Conservation (phyloP, 768 basidiomycete species). For the Serendipita sp. region DNA sequence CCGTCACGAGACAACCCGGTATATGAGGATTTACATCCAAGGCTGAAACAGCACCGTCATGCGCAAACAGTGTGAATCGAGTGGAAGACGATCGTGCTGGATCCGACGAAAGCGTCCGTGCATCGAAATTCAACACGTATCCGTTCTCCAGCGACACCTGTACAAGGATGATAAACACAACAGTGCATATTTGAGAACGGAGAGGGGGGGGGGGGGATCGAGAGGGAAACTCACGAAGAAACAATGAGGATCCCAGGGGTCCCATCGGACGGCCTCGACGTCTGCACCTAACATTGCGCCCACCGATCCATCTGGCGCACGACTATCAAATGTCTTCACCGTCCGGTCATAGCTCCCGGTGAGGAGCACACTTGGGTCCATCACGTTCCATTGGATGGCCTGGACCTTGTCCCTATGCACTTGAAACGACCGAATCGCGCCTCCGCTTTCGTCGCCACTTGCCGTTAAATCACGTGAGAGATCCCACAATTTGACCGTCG, state of each 20-base stretch:
- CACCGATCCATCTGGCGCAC: slow-evolving; percentile 65
- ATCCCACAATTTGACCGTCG: slow-evolving; percentile 97
- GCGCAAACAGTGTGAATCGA: slow-evolving; percentile 80
- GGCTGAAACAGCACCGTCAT: slow-evolving; percentile 77
- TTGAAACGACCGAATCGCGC: slow-evolving; percentile 71
- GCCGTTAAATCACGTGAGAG: slow-evolving; percentile 47
- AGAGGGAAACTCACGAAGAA: slow-evolving; percentile 53
- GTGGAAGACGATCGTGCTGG: slow-evolving; percentile 47
- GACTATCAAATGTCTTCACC: slow-evolving; percentile 84
- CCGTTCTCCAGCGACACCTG: slow-evolving; percentile 94
- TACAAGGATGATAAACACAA: background rate
- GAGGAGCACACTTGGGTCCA: slow-evolving; percentile 74
- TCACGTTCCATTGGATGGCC: slow-evolving; percentile 86
- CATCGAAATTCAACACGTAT: slow-evolving; percentile 81
- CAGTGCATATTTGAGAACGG: background rate
- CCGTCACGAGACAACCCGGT: slow-evolving; percentile 80
- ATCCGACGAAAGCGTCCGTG: slow-evolving; percentile 59
- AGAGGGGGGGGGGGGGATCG: background rate
- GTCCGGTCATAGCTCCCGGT: slow-evolving; percentile 92
- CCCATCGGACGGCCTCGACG: slow-evolving; percentile 89
- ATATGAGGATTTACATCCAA: slow-evolving; percentile 85
- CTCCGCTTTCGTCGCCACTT: slow-evolving; percentile 24
- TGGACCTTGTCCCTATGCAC: slow-evolving; percentile 91
- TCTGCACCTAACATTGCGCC: slow-evolving; percentile 80
- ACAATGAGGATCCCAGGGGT: slow-evolving; percentile 76